Evolutionary conservation across 176 grass and related monocot species (phyloP), one percentile per base, ranked within the genome.

Genomic region (Raddia guianensis): DNA sequence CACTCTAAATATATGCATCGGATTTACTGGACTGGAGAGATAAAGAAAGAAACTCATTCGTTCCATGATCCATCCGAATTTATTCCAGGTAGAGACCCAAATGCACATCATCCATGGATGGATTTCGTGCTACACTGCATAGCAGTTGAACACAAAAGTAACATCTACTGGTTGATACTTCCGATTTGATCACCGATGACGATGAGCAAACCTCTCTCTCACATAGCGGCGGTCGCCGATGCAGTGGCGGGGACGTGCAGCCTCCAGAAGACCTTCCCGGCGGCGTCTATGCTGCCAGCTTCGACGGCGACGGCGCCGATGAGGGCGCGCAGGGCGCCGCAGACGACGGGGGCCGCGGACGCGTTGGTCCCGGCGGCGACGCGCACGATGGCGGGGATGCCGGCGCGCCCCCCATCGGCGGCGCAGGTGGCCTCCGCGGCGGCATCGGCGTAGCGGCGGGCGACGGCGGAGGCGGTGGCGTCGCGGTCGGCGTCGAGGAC

Each of bases 231-330:
- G 45, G 67, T 8, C 33, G 49, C 67, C 4, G 60, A 66, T 7
- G 52, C 19, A 44, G 53, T 45, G 8, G 51, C 13, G 70, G 57
- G 2, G 43, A 18, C 70, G 56, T 94, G 72, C 21, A 88, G 40
- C 58, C 16, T 80, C 82, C 76, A 72, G 83, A 91, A 94, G 2
- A 94, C 85, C 85, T 94, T 74, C 1, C 2, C 75, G 16, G 91
- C 88, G 32, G 78, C 74, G 77, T 86, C 85, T 60, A 76, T 77
- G 58, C 81, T 82, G 0, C 80, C 80, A 10, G 86, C 73, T 49
- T 94, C 88, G 15, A 94, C 79, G 1, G 91, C 85, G 5, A 94
- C 85, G 0, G 88, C 91, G 0, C 91, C 88, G 51, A 94, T 11
- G 44, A 91, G 75, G 13, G 88, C 91, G 54, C 91, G 79, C 8